Conservation (phyloP, 2,329 filamentous ascomycete genomes). For the Colletotrichum liriopes region DNA sequence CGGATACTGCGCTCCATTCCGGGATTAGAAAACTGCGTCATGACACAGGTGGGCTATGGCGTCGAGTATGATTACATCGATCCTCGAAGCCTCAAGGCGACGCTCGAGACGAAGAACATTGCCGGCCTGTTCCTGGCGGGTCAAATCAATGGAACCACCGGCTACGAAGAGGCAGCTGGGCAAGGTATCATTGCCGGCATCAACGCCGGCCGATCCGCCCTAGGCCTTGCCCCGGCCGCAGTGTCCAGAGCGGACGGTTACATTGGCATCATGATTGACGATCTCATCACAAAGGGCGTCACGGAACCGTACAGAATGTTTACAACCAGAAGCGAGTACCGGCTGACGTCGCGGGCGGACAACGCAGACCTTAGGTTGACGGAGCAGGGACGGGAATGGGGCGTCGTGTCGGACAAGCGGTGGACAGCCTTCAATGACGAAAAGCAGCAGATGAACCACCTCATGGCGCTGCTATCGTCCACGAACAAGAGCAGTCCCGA, state of each 20-base stretch:
- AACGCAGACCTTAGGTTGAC: slow-evolving; percentile 94
- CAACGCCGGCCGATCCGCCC: slow-evolving; percentile 89
- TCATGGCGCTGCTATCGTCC: slow-evolving; percentile 73
- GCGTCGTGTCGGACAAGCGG: slow-evolving; percentile 83
- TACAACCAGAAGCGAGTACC: slow-evolving; percentile 94
- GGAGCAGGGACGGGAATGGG: slow-evolving; percentile 80
- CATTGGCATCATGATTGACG: slow-evolving; percentile 99
- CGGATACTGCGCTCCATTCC: slow-evolving; percentile 86
- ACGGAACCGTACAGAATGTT: slow-evolving; percentile 99
- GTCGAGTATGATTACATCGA: slow-evolving; percentile 99
- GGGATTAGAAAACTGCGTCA: slow-evolving; percentile 90
- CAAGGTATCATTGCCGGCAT: slow-evolving; percentile 94
- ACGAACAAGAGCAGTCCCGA: slow-evolving; percentile 72
- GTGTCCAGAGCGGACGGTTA: slow-evolving; percentile 91
- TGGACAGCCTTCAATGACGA: slow-evolving; percentile 81
- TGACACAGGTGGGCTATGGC: slow-evolving; percentile 96
- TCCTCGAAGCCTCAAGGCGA: slow-evolving; percentile 87
- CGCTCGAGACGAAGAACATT: slow-evolving; percentile 94
- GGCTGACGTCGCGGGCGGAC: slow-evolving; percentile 91
- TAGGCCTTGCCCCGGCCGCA: slow-evolving; percentile 74
- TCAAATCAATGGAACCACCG: slow-evolving; percentile 98
- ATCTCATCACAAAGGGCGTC: slow-evolving; percentile 96
- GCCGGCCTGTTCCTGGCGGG: slow-evolving; percentile 91
- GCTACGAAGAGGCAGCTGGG: slow-evolving; percentile 96
- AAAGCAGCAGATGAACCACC: slow-evolving; percentile 75